Evolutionary conservation across 768 basidiomycete species (phyloP).

Genomic region (Rhizopogon rudus): DNA sequence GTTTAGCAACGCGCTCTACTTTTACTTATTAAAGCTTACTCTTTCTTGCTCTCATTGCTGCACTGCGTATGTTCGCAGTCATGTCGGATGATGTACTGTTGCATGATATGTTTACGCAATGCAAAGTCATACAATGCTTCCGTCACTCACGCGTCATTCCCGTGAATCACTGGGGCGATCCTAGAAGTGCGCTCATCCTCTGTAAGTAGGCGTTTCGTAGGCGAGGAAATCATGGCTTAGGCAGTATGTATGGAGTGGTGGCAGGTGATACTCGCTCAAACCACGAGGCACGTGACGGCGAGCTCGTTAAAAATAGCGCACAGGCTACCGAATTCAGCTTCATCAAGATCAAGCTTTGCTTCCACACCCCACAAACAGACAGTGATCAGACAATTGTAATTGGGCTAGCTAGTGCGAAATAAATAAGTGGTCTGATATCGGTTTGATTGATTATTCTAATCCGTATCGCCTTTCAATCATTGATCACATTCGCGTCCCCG

Average conservation of each 20-base stretch:
- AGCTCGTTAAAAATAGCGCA: background rate
- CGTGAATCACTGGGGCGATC: conserved; percentile 18
- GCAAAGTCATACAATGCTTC: conserved; percentile 6
- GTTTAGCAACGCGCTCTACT: conserved; percentile 11
- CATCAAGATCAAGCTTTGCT: too few relatives aligned
- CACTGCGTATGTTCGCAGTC: conserved; percentile 46
- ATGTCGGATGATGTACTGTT: conserved; percentile 45
- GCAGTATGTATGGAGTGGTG: background rate
- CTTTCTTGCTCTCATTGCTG: conserved; percentile 57
- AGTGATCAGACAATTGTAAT: too few relatives aligned
- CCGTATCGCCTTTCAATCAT: background rate
- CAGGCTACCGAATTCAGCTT: background rate
- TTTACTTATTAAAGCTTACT: conserved; percentile 35
- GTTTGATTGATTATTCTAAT: background rate
- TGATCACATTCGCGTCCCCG: background rate
- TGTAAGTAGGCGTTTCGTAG: conserved; percentile 32
- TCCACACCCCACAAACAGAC: too few relatives aligned
- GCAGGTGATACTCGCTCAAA: background rate
- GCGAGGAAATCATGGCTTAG: conserved; percentile 12
- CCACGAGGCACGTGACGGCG: background rate
- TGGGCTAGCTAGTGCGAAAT: background rate
- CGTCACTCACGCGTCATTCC: conserved; percentile 18
- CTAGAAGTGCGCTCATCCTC: conserved; percentile 23
- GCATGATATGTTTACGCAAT: conserved; percentile 8
- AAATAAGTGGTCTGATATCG: background rate